phyloP scores from a whole-genome alignment of 139 green algal genomes.

The Tetraselmis striata region DNA sequence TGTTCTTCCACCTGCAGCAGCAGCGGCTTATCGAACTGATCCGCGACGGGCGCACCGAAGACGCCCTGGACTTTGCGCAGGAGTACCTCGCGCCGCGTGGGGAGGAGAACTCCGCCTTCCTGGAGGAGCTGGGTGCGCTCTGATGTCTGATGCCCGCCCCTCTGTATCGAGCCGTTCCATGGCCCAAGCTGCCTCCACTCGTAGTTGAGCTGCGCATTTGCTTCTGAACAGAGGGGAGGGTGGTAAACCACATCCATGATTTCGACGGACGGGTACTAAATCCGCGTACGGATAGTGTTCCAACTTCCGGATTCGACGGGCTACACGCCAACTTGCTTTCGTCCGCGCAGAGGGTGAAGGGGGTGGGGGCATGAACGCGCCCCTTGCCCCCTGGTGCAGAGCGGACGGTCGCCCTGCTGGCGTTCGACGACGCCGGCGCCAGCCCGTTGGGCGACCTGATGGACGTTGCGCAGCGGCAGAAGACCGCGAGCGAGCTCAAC shows the following conservation, averaged over 20 bases:
- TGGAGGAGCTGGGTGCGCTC: constrained; percentile 82
- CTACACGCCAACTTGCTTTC: no score
- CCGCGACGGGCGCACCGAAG: constrained; percentile 56
- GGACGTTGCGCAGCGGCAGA: constrained; percentile 79
- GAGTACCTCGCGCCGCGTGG: constrained; percentile 84
- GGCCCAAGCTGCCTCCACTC: not conserved
- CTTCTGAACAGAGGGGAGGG: no score
- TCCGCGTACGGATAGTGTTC: no score
- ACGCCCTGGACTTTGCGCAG: constrained; percentile 85
- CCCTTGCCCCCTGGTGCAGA: constrained; percentile 46
- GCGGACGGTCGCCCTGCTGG: constrained; percentile 86
- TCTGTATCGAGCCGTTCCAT: no score
- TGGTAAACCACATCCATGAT: no score
- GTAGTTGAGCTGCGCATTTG: not conserved
- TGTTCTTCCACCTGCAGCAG: constrained; percentile 95
- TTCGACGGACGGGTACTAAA: no score
- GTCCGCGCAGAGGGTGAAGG: no score
- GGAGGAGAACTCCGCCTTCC: constrained; percentile 78
- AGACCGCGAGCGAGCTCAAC: constrained; percentile 91
- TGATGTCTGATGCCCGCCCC: not conserved
- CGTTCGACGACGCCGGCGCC: constrained; percentile 72
- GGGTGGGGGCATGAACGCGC: no score
- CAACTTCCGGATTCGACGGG: no score
- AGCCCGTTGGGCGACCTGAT: constrained; percentile 82
- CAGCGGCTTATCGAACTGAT: constrained; percentile 96